phyloP scores from a whole-genome alignment of 495 filamentous ascomycete genomes.

The Penicillium bovifimosum region DNA sequence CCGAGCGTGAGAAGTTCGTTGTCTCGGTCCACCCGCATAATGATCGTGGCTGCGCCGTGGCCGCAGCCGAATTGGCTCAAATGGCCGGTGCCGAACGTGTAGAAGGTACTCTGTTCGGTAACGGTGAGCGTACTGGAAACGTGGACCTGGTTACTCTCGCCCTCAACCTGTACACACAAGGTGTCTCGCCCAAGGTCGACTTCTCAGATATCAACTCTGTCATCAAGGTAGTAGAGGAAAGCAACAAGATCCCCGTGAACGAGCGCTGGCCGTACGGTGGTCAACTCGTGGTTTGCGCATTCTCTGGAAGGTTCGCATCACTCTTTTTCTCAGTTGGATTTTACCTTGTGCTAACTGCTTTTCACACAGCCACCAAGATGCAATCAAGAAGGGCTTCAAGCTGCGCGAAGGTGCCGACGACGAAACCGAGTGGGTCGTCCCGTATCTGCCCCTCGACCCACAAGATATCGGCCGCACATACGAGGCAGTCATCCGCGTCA shows the following conservation, averaged over 20 bases:
- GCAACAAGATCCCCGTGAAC: conserved; percentile 93
- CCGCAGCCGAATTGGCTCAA: conserved; percentile 87
- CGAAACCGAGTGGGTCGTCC: conserved; percentile 59
- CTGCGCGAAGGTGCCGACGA: conserved; percentile 57
- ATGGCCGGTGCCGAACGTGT: conserved; percentile 97
- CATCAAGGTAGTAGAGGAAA: conserved; percentile 84
- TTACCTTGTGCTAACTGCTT: conserved; percentile 64
- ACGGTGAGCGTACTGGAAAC: conserved; percentile 93
- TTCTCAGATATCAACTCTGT: conserved; percentile 86
- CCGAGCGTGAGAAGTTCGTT: conserved; percentile 73
- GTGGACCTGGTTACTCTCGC: conserved; percentile 93
- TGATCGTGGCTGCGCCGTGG: conserved; percentile 82
- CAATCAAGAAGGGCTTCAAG: conserved; percentile 95
- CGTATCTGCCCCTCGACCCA: conserved; percentile 91
- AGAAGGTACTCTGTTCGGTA: conserved; percentile 92
- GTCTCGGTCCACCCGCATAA: conserved; percentile 91
- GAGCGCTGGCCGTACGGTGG: conserved; percentile 86
- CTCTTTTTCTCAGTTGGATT: background rate
- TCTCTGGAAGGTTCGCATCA: conserved; percentile 12
- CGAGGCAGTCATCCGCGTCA: conserved; percentile 96
- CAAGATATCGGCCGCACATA: conserved; percentile 92
- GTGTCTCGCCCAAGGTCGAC: conserved; percentile 80
- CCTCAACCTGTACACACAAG: conserved; percentile 95
- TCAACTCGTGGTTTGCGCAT: conserved; percentile 31
- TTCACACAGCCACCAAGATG: conserved; percentile 80